Conservation (phyloP, 176 grass and related monocot genomes). For the Pontederia paniculata region DNA sequence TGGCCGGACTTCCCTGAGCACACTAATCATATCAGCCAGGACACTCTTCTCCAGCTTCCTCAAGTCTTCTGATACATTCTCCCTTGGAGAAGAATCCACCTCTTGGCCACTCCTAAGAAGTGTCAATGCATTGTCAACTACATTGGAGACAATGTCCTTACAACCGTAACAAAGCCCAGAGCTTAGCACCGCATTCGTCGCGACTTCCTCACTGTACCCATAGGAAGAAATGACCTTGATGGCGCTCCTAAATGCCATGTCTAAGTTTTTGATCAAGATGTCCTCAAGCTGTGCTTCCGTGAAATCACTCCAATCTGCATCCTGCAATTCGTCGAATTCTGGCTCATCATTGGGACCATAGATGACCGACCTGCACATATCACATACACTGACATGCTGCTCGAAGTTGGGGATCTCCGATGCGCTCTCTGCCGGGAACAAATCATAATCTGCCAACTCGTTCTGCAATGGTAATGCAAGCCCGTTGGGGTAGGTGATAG, state of each 20-base stretch:
- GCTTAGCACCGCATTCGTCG: constrained; percentile 40
- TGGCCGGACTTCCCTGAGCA: constrained; percentile 60
- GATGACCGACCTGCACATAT: constrained; percentile 45
- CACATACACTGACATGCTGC: constrained; percentile 34
- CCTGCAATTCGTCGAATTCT: constrained; percentile 41
- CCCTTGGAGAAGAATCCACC: constrained; percentile 28
- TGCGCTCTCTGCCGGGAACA: constrained; percentile 41
- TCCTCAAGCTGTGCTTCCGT: constrained; percentile 69
- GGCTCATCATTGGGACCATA: constrained; percentile 24
- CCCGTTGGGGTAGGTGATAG: constrained; percentile 29
- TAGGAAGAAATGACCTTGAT: constrained; percentile 48
- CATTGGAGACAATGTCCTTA: constrained; percentile 51
- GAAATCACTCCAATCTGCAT: constrained; percentile 64
- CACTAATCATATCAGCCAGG: constrained; percentile 44
- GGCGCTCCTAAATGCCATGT: constrained; percentile 51
- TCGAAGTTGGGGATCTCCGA: constrained; percentile 42
- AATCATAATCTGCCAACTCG: constrained; percentile 51
- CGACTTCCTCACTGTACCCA: constrained; percentile 61
- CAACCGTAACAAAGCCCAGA: constrained; percentile 39
- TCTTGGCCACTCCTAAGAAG: constrained; percentile 56
- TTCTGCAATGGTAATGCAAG: constrained; percentile 36
- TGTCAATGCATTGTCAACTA: constrained; percentile 41
- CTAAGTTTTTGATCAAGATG: constrained; percentile 74
- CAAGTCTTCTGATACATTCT: constrained; percentile 54
- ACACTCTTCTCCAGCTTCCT: constrained; percentile 50